Evolutionary conservation across 129 eudicot genomes (phyloP).

Genomic region (Calendula officinalis): DNA sequence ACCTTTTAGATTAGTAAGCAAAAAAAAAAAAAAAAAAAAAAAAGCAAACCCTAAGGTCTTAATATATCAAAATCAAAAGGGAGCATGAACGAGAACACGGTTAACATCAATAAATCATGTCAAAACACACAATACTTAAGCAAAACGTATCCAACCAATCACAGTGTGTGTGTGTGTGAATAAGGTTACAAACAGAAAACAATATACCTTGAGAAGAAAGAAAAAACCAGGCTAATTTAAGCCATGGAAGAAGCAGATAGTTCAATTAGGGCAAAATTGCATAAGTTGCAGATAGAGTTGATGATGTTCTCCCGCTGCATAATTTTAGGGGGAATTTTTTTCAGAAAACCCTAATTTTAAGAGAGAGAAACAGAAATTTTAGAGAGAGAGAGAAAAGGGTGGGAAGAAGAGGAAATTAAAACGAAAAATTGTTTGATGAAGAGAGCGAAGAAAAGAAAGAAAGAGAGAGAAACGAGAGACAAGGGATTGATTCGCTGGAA

Average conservation of each 20-base stretch:
- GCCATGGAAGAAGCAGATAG: conserved; percentile 43
- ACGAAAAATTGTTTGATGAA: background rate
- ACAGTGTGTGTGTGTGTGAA: background rate
- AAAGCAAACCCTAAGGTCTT: background rate
- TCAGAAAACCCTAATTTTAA: conserved; percentile 61
- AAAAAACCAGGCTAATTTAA: conserved; percentile 30
- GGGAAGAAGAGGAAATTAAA: conserved; percentile 22
- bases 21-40: no score
- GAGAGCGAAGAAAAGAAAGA: conserved; percentile 5
- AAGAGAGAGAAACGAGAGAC: conserved; percentile 12
- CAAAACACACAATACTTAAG: background rate
- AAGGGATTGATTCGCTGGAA: conserved; percentile 33
- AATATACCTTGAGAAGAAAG: conserved; percentile 28
- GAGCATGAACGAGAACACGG: background rate
- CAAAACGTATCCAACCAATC: conserved; percentile 1
- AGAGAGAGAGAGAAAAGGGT: conserved; percentile 23
- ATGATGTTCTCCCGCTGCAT: conserved; percentile 18
- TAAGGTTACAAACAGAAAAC: background rate
- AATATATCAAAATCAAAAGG: background rate
- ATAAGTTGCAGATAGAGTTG: conserved; percentile 20
- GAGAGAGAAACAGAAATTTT: conserved; percentile 26
- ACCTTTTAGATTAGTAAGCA: background rate
- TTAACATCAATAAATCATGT: background rate
- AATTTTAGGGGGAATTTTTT: background rate
- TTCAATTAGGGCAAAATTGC: conserved; percentile 25